phyloP scores from a whole-genome alignment of 208 protist species.

The Wallacemonas sp. region DNA sequence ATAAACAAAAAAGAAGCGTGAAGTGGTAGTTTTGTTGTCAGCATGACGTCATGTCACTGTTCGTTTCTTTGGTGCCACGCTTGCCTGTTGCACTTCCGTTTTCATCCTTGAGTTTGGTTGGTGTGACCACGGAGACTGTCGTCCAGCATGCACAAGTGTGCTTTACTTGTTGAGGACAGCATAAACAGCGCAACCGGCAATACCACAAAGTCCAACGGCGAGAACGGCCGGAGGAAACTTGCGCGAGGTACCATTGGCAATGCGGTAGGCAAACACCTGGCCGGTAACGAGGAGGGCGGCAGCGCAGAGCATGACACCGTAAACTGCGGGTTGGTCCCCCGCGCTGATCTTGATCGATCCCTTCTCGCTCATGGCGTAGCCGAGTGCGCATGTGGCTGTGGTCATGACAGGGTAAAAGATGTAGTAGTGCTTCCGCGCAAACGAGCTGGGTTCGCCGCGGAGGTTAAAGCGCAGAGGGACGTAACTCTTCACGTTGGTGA shows the following conservation, averaged over 20 bases:
- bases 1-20: slow-evolving; percentile 17
- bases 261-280: slow-evolving; percentile 23
- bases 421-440: slow-evolving; percentile 15
- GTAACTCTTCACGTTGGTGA: slow-evolving; percentile 1
- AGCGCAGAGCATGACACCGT: slow-evolving; percentile 9
- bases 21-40: too few relatives aligned
- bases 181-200: slow-evolving; percentile 11
- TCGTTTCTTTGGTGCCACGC: too few relatives aligned
- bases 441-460: slow-evolving; percentile 13
- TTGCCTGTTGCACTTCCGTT: too few relatives aligned
- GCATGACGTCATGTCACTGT: too few relatives aligned
- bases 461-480: slow-evolving; percentile 27
- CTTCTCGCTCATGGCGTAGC: slow-evolving; percentile 7
- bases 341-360: neutral
- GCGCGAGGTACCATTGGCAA: slow-evolving; percentile 15
- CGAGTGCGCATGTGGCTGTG: neutral
- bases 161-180: slow-evolving; percentile 6
- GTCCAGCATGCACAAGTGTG: too few relatives aligned
- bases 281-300: slow-evolving; percentile 2
- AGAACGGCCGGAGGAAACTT: slow-evolving; percentile 4
- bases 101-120: too few relatives aligned
- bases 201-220: neutral
- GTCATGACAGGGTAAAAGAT: slow-evolving; percentile 20
- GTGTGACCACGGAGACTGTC: too few relatives aligned
- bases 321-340: slow-evolving; percentile 8